Evolutionary conservation across 2,329 filamentous ascomycete species (phyloP), one percentile per base, ranked within the genome.

Genomic region (Pseudocercospora cruenta): DNA sequence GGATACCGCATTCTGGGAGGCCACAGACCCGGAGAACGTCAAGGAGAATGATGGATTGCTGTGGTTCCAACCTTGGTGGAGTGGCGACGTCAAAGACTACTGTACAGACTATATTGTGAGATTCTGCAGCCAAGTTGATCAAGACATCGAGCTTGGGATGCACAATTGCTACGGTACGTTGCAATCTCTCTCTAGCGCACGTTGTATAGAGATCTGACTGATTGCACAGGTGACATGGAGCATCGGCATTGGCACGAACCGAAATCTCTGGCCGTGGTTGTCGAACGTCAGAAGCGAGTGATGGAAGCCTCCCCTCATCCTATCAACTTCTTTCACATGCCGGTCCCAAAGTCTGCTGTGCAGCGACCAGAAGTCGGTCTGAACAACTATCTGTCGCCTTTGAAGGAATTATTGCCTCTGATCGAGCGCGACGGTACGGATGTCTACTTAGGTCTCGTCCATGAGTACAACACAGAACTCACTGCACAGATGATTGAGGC

Each of bases 221-320:
- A 7, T 12, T 21, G 4, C 2, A 7, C 16, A 74, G 73, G 73
- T 12, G 82, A 84, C 66, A 73, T 80, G 4, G 71, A 74, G 0
- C 81, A 83, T 70, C 71, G 73, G 58, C 82, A 83, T 70, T 83
- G 81, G 67, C 65, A 79, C n/a, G 78, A 84, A 61, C 82, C 82
- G 0, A 72, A 73, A 8, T 78, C 81, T 54, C 71, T 76, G 47
- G 69, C 66, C 21, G 67, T 70, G 10, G 65, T 74, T 6, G 70
- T 82, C 4, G 76, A 81, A 12, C 67, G 82, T 22, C 78, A 76
- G 4, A 80, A 79, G 47, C 71, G 66, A 1, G 68, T 81, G 19
- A 67, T 74, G 12, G 62, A 72, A 4, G 58, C 64, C 2, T 66
- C 78, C 2, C 64, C 73, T 5, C 74, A 77, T 53, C 64, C 66